Conservation (phyloP, 2,329 filamentous ascomycete genomes). For the Teratosphaeria epicoccoides region DNA sequence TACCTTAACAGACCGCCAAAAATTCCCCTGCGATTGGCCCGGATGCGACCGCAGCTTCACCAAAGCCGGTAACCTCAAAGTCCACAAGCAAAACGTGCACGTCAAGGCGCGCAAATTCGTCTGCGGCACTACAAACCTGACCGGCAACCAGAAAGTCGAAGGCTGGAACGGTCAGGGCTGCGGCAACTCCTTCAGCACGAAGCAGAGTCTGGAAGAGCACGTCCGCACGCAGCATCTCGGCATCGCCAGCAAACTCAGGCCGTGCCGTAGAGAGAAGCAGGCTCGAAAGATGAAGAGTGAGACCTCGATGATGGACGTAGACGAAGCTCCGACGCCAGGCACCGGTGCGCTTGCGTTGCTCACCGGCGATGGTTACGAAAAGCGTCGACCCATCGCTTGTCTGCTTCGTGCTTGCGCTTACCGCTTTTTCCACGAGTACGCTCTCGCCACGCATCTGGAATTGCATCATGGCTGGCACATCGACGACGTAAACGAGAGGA, state of each 20-base stretch:
- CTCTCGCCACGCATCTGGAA: constrained; percentile 47
- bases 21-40: constrained; percentile 51
- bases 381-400: constrained; percentile 42
- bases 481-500: constrained; percentile 25
- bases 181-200: constrained; percentile 63
- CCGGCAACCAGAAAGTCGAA: constrained; percentile 41
- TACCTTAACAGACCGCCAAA: constrained; percentile 31
- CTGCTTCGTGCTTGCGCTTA: constrained; percentile 40
- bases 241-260: constrained; percentile 23
- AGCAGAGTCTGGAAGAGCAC: constrained; percentile 71
- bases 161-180: constrained; percentile 59
- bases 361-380: constrained; percentile 47
- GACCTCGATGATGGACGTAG: constrained; percentile 5
- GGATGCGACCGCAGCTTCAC: constrained; percentile 71
- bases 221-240: constrained; percentile 71
- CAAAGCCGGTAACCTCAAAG: constrained; percentile 69
- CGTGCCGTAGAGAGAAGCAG: constrained; percentile 4
- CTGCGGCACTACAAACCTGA: constrained; percentile 62
- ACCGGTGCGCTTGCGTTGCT: constrained; percentile 28
- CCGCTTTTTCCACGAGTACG: constrained; percentile 47
- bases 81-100: constrained; percentile 68
- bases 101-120: constrained; percentile 62
- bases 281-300: constrained; percentile 2
- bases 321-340: constrained; percentile 2
- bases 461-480: constrained; percentile 32